A percentile compares a stretch with the other conserved stretches of the same genome.
These are phyloP conservation scores for Agaricus subrufescens DNA, from an alignment of 768 basidiomycete species.

Conservation along the genomic window DNA sequence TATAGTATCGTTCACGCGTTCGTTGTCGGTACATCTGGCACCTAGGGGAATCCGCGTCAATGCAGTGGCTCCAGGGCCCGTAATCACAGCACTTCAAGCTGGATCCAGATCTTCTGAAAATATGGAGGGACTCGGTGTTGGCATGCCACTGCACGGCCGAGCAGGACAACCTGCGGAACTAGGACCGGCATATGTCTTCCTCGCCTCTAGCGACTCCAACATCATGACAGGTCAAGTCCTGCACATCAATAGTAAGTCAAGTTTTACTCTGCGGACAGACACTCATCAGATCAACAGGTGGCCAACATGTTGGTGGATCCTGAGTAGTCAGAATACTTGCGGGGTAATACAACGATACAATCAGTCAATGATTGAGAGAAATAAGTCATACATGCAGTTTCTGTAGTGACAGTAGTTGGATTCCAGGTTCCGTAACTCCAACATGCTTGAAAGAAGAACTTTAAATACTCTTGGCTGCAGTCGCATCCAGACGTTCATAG, in stretches of 20 bases:
- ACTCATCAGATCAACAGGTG: constrained; percentile 12
- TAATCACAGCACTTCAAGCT: constrained; percentile 56
- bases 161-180: constrained; percentile 50
- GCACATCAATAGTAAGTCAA: constrained; percentile 29
- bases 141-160: constrained; percentile 43
- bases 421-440: background rate
- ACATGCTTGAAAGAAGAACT: too few relatives aligned
- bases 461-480: background rate
- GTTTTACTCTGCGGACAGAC: background rate
- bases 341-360: background rate
- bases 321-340: constrained; percentile 2
- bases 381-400: background rate
- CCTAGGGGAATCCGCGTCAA: constrained; percentile 57
- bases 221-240: constrained; percentile 33
- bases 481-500: constrained; percentile 41
- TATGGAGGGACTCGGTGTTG: constrained; percentile 51
- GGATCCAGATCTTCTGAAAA: constrained; percentile 47
- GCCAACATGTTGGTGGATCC: constrained; percentile 19
- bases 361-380: background rate
- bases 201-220: constrained; percentile 40
- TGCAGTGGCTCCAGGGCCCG: constrained; percentile 48
- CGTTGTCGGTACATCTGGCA: constrained; percentile 47
- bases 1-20: constrained; percentile 52
- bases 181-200: constrained; percentile 49
- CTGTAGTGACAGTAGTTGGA: background rate